These are phyloP conservation scores for Sporisorium iseilematis-ciliati DNA, from an alignment of 1,284 basidiomycete genomes.

Conservation along the genomic window DNA sequence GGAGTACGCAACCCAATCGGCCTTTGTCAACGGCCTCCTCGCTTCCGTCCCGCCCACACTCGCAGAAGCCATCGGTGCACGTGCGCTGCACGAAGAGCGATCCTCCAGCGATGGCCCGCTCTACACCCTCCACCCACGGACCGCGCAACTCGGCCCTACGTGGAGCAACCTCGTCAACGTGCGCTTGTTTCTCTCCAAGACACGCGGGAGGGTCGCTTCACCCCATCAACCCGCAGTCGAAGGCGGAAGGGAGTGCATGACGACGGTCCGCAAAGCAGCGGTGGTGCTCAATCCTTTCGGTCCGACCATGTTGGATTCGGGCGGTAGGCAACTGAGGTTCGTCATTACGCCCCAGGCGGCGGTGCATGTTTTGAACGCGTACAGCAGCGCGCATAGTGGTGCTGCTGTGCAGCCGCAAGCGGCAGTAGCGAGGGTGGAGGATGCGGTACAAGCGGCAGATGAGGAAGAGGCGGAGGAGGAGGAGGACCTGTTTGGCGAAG, in stretches of 20 bases:
- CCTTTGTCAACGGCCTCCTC: slow-evolving; percentile 34
- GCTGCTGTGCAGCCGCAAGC: background rate
- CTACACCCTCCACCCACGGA: slow-evolving; percentile 29
- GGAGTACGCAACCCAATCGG: slow-evolving; percentile 28
- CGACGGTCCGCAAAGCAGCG: slow-evolving; percentile 26
- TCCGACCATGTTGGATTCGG: slow-evolving; percentile 23
- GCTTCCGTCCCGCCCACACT: slow-evolving; percentile 31
- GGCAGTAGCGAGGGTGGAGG: background rate
- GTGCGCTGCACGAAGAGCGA: background rate
- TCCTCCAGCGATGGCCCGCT: slow-evolving; percentile 10
- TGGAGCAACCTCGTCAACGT: slow-evolving; percentile 61
- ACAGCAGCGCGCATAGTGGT: background rate
- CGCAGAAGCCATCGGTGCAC: slow-evolving; percentile 21
- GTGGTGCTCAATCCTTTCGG: slow-evolving; percentile 44
- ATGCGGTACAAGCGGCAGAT: background rate
- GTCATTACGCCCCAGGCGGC: slow-evolving; percentile 25
- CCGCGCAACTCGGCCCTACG: slow-evolving; percentile 55
- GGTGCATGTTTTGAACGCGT: slow-evolving; percentile 14
- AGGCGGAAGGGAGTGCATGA: background rate
- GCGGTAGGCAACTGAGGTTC: slow-evolving; percentile 16
- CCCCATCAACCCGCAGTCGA: background rate
- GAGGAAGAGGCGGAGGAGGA: slow-evolving; percentile 1
- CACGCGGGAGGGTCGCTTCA: slow-evolving; percentile 18
- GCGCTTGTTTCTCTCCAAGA: slow-evolving; percentile 43
- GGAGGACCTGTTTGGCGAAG: slow-evolving; percentile 14